Evolutionary conservation across 2,329 filamentous ascomycete genomes (phyloP), one percentile per base, ranked within the genome.

Genomic region (Diaporthe destruens): DNA sequence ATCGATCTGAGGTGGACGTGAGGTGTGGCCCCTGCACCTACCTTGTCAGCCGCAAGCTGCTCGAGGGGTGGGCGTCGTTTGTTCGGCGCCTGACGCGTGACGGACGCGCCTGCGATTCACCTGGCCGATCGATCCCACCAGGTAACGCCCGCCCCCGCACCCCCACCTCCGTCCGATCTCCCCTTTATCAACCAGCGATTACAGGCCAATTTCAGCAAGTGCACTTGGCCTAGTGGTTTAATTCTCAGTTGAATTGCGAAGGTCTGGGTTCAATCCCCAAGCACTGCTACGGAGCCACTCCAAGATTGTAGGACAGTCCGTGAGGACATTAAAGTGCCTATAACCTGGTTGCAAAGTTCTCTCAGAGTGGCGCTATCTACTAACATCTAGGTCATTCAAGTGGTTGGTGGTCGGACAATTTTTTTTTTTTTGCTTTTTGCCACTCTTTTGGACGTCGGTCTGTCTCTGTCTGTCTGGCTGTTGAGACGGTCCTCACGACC

Each of bases 311-410:
- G 55, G 55, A n/a, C 55, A 9, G 55, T 57, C 55, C 55, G 34
- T 16, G 34, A 23, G 55, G 55, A 57, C 55, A 39, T 16, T 16
- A 39, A 11, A 16, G 55, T 59, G 55, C 55, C 55, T 59, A 59
- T n/a, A 59, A 59, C 55, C 34, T 23, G n/a, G 20, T 14, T 14
- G 55, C 55, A 8, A 3, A 18, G 55, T 42, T 25, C 55, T 42
- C 2, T 11, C 1, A 8, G 34, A 59, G 55, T 59, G 55, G 55
- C 55, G 14, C 55, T 12, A 20, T 42, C 55, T 59, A 59, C 55
- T 59, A 59, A 59, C 55, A 59, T 59, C 56, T 29, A 59, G 56
- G 36, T 29, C 7, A 23, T 18, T 25, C 55, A 59, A 39, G 55
- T 59, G 55, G 34, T 8, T 59, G 55, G 55, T 42, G 55, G 34